Conservation (phyloP, 1,139 yeast species). For the Taphrina confusa region DNA sequence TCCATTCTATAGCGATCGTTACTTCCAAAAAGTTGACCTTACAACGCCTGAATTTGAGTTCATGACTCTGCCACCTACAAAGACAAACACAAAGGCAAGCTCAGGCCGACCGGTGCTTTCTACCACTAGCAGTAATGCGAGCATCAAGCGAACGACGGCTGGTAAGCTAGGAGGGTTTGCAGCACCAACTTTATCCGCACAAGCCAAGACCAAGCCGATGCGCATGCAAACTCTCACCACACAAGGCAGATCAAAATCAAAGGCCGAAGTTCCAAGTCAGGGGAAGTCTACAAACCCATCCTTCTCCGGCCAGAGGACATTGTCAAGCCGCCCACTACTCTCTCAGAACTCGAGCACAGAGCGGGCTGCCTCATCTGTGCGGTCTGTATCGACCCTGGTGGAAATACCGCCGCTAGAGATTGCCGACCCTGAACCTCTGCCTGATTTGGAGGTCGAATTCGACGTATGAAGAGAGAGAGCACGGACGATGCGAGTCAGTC, state of each 20-base stretch:
- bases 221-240: no score
- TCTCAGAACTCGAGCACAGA: no score
- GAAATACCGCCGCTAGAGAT: no score
- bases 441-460: neutral
- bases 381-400: neutral
- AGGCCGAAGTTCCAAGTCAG: no score
- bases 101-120: neutral
- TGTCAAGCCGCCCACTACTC: no score
- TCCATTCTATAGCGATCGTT: neutral
- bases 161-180: slow-evolving; percentile 17
- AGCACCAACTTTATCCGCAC: slow-evolving; percentile 22
- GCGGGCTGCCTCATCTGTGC: no score
- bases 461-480: neutral
- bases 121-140: neutral
- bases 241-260: no score
- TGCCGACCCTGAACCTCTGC: neutral
- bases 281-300: no score
- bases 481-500: no score
- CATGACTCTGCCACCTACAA: neutral
- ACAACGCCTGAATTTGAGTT: neutral
- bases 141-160: neutral
- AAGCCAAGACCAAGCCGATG: slow-evolving; percentile 16
- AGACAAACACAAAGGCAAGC: neutral
- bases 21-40: neutral
- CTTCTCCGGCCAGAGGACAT: no score